Base-by-base conservation (phyloP, 23 red algal genomes). In the Gracilaria gracilis region DNA sequence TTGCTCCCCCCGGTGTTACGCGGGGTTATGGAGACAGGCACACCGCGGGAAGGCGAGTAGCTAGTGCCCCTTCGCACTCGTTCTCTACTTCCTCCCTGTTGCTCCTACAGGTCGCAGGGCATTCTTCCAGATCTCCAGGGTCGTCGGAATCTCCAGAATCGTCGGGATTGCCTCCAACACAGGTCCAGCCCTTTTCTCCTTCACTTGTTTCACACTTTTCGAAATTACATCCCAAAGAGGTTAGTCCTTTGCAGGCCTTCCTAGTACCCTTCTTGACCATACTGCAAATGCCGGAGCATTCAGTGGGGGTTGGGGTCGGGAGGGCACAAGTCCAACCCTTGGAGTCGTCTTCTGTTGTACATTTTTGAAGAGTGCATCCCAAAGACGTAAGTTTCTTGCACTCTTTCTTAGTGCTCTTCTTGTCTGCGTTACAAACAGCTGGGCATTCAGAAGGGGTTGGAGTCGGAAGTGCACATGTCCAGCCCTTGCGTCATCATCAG, bases 181-280 rank as follows among this genome's bases (percentile, higher is more conserved):
- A 74, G 20, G 31, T 74, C 67, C 42, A 40, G 6, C 67, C 67
- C 27, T 74, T 74, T 11, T 46, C 42, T 74, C 67, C 67, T 20
- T 35, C 35, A 74, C 35, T 74, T 74, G 42, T 40, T 21, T 74
- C 42, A 42, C 67, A 74, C 20, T 74, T 74, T 42, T 74, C 35
- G 9, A 74, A 20, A 28, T 74, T 31, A 74, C 67, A 74, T 40
- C 67, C 67, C 27, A 74, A 31, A 32, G 31, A 74, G 8, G 23
- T 25, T 20, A 74, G 25, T 12, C 31, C 5, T 32, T 74, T 74
- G 67, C 67, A 74, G 35, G 20, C 67, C 25, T 74, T 74, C 67
- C 0, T 2, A 35, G 42, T 42, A 28, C 23, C 0, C 3, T 74
- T 74, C 27, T 74, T 74, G 7, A 19, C 35, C 20, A 19, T 74